These are phyloP conservation scores for Beta lomatogona DNA, from an alignment of 179 eudicot species.

Conservation along the genomic window DNA sequence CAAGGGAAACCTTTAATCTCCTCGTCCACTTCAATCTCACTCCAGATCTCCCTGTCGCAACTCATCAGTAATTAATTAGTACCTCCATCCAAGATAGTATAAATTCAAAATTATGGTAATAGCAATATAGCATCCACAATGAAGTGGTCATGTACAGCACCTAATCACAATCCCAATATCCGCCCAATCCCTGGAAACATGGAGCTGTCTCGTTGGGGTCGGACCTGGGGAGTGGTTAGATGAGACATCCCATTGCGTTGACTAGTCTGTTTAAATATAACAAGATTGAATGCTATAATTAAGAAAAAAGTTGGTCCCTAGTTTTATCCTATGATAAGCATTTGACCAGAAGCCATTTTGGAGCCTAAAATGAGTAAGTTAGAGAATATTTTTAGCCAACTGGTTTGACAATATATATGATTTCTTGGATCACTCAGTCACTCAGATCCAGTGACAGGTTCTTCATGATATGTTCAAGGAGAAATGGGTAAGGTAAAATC, in stretches of 20 bases:
- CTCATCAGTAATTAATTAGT: conserved; percentile 1
- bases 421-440: too few relatives aligned
- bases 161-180: background rate
- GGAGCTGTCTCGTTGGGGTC: background rate
- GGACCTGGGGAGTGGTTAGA: background rate
- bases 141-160: background rate
- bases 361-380: too few relatives aligned
- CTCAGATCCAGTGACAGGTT: too few relatives aligned
- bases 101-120: background rate
- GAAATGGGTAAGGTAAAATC: too few relatives aligned
- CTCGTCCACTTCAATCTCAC: conserved; percentile 33
- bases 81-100: background rate
- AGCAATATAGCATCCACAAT: background rate
- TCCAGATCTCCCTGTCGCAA: conserved; percentile 38
- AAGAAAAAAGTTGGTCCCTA: too few relatives aligned
- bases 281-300: too few relatives aligned
- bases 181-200: background rate
- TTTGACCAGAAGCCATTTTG: too few relatives aligned
- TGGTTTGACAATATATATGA: too few relatives aligned
- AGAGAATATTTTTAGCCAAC: too few relatives aligned
- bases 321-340: too few relatives aligned
- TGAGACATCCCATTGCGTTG: background rate
- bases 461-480: too few relatives aligned
- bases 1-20: conserved; percentile 36
- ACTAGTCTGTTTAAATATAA: too few relatives aligned